Base-by-base conservation (phyloP, 2,329 filamentous ascomycete species). In the Fusarium armeniacum region DNA sequence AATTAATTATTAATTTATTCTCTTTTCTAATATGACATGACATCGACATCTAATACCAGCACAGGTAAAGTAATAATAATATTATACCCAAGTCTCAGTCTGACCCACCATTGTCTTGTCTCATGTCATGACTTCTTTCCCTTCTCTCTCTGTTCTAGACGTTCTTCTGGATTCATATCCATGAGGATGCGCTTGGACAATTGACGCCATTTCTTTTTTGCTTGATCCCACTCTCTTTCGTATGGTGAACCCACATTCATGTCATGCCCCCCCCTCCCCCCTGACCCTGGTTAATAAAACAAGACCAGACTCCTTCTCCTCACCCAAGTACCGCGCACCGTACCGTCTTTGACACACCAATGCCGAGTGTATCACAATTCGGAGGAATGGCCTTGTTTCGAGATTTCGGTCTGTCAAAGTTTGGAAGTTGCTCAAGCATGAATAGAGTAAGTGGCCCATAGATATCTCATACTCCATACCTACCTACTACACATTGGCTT, bases 161-260 rank as follows among this genome's bases (percentile, higher is more conserved):
- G 62, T 53, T 51, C 36, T 43, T 40, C 36, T 36, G 41, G 41
- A 32, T 72, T 70, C 62, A 62, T 58, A 70, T 65, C 65, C 69
- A 59, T 62, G 63, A 61, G 43, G 50, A 12, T 56, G 40, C 58
- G 59, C 70, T 75, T 64, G 66, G 70, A 43, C 58, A 57, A 33
- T 63, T 74, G 72, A 74, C 72, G 72, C 72, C 72, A 74, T 74
- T 40, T 41, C 40, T 43, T 26, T 24, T 45, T 28, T 12, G 24
- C 43, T 38, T 38, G n/a, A 38, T n/a, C 36, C 36, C n/a, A 38
- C 36, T 38, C 18, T 20, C 43, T 44, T 26, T 30, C 18, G 24
- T 45, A 44, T 44, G 41, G 41, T 26, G 12, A 45, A 33, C 22
- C 47, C 47, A 51, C 41, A 65, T 58, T 70, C 57, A 67, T 72